Evolutionary conservation across 2,329 filamentous ascomycete species (phyloP), one percentile per base, ranked within the genome.

Genomic region (Verticillium nubilum): DNA sequence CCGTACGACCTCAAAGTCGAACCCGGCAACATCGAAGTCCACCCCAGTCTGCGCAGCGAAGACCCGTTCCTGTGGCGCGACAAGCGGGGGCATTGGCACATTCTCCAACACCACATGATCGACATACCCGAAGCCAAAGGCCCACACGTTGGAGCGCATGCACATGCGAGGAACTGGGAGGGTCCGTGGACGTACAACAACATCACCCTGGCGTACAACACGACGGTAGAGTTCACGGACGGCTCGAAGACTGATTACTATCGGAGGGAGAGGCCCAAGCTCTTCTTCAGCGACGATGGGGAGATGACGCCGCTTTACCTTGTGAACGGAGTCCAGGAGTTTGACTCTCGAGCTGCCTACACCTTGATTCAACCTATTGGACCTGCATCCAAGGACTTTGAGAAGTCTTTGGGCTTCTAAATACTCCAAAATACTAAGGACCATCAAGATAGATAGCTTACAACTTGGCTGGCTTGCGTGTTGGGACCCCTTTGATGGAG

Each of bases 251-350:
- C 71, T 52, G 68, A 72, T 4, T 78, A 75, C 35, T 76, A 76
- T 56, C 70, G 80, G 2, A 66, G 79, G 13, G 79, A 82, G 62
- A 67, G 80, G 2, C 78, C 79, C 0, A 79, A 81, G 69, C 54
- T 82, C 5, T 79, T 76, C 57, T 80, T 81, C 19, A 80, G 77
- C 59, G 67, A 73, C 1, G 78, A 81, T 60, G 74, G 75, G 0
- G 59, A 72, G n/a, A 70, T 79, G 70, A 78, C 71, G 15, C 78
- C 79, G 2, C 61, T 82, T 50, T 79, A 79, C 58, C 56, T 82
- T 60, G 68, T 75, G 1, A 81, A 73, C 33, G 79, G 79, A 0
- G 78, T 82, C 0, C 78, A 81, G 60, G 73, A 75, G 60, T 68
- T 73, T 50, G 66, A 69, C 37, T 69, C 59, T 3, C 57, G 60